These are phyloP conservation scores for Populus tremula DNA, from an alignment of 345 rosid genomes.

Conservation along the genomic window DNA sequence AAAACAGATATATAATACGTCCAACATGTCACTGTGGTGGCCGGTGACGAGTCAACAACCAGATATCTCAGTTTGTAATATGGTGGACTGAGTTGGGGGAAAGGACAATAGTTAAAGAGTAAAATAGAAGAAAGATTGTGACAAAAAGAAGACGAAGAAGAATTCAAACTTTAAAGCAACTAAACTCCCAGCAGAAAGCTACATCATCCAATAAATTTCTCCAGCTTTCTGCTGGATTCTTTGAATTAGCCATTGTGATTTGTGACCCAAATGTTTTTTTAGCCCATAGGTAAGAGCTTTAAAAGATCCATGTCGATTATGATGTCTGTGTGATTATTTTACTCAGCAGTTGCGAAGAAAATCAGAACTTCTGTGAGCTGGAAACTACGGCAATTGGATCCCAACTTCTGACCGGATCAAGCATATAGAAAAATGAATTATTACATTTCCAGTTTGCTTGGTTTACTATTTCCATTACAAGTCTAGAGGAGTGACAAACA, in stretches of 20 bases:
- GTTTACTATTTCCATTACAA: no score
- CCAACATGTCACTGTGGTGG: background rate
- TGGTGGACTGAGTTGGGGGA: background rate
- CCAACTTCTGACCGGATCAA: no score
- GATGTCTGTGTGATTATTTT: no score
- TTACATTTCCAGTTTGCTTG: no score
- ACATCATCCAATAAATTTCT: background rate
- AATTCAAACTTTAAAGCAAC: background rate
- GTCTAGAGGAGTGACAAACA: no score
- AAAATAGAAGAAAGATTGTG: background rate
- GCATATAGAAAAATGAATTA: no score
- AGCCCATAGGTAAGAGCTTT: no score
- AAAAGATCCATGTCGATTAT: no score
- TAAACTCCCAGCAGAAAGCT: background rate
- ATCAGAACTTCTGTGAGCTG: no score
- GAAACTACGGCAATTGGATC: no score
- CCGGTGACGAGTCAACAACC: background rate
- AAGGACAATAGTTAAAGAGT: background rate
- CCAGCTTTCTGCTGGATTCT: background rate
- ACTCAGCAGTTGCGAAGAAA: no score
- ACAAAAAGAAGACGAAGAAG: background rate
- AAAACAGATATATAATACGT: background rate
- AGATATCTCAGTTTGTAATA: background rate
- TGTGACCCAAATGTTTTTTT: background rate
- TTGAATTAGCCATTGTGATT: background rate